Evolutionary conservation across 2,329 filamentous ascomycete genomes (phyloP).

Genomic region (Hypomyces rosellus): DNA sequence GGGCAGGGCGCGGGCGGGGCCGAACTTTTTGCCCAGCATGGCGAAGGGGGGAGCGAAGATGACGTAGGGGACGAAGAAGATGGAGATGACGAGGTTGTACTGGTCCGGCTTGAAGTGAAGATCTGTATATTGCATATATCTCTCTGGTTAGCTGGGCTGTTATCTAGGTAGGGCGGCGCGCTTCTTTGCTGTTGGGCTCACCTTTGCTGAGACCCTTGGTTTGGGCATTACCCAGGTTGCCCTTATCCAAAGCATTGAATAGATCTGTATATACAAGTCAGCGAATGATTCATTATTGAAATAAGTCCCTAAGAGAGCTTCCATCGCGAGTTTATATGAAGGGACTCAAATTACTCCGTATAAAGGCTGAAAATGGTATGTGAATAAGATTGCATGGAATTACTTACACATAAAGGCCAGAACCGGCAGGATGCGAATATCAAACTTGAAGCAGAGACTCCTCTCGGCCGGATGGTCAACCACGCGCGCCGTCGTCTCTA

Average conservation of each 20-base stretch:
- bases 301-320: too few species aligned
- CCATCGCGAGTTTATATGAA: not conserved
- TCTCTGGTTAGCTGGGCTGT: not conserved
- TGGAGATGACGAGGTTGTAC: constrained; percentile 64
- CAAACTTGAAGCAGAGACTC: constrained; percentile 48
- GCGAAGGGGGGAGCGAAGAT: constrained; percentile 53
- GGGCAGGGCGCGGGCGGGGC: constrained; percentile 60
- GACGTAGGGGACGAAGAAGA: constrained; percentile 74
- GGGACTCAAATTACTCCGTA: too few species aligned
- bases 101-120: constrained; percentile 51
- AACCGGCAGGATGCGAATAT: constrained; percentile 47
- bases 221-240: constrained; percentile 48
- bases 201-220: constrained; percentile 39
- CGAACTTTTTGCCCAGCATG: constrained; percentile 66
- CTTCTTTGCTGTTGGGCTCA: constrained; percentile 8
- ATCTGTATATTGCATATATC: constrained; percentile 21
- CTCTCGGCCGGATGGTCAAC: constrained; percentile 41
- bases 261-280: constrained; percentile 27
- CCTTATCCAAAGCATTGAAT: constrained; percentile 41
- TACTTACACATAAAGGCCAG: constrained; percentile 46
- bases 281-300: too few species aligned
- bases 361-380: too few species aligned
- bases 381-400: too few species aligned
- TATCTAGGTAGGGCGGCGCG: not conserved
- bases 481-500: constrained; percentile 22